phyloP scores from a whole-genome alignment of 768 basidiomycete species.

The Trametes cubensis region DNA sequence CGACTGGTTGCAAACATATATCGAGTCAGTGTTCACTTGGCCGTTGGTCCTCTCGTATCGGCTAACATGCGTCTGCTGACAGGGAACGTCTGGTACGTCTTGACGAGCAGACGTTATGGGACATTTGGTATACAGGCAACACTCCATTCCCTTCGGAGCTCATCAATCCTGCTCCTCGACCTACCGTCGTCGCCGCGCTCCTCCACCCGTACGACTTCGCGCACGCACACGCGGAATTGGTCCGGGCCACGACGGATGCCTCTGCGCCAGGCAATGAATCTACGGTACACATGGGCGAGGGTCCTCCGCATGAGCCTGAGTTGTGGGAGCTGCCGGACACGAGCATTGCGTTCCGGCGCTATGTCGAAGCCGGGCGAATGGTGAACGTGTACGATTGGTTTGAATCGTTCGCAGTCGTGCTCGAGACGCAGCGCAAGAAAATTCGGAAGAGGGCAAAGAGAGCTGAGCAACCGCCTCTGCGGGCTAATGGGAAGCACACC shows the following conservation, averaged over 20 bases:
- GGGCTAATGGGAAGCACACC: background rate
- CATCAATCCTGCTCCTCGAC: constrained; percentile 69
- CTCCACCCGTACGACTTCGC: constrained; percentile 58
- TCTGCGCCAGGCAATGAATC: background rate
- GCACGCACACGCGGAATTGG: constrained; percentile 18
- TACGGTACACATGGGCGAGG: constrained; percentile 23
- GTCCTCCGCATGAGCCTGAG: constrained; percentile 26
- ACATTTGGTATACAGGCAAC: constrained; percentile 72
- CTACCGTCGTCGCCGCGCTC: constrained; percentile 62
- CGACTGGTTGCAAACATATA: constrained; percentile 53
- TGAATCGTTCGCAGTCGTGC: constrained; percentile 67
- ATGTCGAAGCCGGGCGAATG: constrained; percentile 77
- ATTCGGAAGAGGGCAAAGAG: constrained; percentile 26
- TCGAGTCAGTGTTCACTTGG: constrained; percentile 44
- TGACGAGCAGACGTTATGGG: constrained; percentile 60
- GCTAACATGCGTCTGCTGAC: too few species aligned
- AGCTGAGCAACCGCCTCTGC: constrained; percentile 27
- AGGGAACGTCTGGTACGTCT: constrained; percentile 50
- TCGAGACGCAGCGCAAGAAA: constrained; percentile 57
- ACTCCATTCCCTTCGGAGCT: constrained; percentile 72
- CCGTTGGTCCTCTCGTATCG: background rate
- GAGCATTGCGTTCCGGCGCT: constrained; percentile 74
- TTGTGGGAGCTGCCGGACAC: constrained; percentile 70
- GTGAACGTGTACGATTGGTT: constrained; percentile 92
- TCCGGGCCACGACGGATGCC: background rate